A percentile compares a stretch with the other conserved stretches of the same genome.
Conservation (phyloP, 345 rosid genomes). For the Populus ilicifolia region DNA sequence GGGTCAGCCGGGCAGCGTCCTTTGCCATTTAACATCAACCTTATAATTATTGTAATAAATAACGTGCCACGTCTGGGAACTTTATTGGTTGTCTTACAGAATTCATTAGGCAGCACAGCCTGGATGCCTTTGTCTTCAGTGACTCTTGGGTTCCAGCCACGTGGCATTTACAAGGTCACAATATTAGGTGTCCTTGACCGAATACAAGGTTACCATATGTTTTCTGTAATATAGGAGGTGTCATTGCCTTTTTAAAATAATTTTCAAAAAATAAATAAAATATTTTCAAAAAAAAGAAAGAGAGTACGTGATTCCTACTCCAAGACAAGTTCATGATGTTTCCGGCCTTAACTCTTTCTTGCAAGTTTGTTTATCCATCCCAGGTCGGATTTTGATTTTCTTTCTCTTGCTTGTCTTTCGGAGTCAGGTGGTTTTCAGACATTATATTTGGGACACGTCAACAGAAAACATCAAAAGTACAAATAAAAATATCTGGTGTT, state of each 20-base stretch:
- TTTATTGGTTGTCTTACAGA: not conserved
- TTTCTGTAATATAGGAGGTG: not conserved
- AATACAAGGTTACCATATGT: too few species aligned
- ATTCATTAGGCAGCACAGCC: too few species aligned
- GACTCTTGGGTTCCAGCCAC: not conserved
- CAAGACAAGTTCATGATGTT: conserved; percentile 10
- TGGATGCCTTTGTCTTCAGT: not conserved
- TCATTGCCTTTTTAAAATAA: not conserved
- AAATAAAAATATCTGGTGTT: not conserved
- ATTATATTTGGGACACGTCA: not conserved
- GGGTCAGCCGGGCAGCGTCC: not conserved
- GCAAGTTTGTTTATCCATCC: conserved; percentile 13
- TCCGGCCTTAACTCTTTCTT: not conserved
- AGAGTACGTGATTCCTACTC: not conserved
- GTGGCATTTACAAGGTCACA: not conserved
- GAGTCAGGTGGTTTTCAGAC: not conserved
- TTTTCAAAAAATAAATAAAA: too few species aligned
- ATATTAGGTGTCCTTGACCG: too few species aligned
- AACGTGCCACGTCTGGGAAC: not conserved
- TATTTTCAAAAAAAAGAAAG: too few species aligned
- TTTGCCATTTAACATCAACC: not conserved
- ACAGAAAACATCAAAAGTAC: not conserved
- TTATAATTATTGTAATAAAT: not conserved
- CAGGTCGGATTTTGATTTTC: conserved; percentile 7
- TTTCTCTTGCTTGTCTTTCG: not conserved